Percentiles rank a stretch among this genome's conserved stretches.
These are phyloP conservation scores for Tuber umbilicatum DNA, from an alignment of 495 filamentous ascomycete genomes.

Conservation along the genomic window DNA sequence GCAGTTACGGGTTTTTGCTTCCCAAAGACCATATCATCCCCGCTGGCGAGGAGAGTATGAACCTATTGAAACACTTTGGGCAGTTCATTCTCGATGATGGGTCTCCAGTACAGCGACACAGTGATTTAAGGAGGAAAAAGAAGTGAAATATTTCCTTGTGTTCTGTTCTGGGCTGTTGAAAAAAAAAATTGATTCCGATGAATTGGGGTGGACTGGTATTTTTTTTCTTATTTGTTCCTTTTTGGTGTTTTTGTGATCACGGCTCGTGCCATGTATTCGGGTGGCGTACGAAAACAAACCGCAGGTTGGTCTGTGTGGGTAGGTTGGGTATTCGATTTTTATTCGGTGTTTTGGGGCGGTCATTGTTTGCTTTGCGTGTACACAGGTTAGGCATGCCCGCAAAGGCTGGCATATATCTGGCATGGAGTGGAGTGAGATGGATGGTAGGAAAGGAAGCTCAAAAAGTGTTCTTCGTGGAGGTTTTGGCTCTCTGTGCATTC, in stretches of 20 bases:
- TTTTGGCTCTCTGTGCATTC: background rate
- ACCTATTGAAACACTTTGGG: slow-evolving; percentile 73
- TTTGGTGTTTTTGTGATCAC: slow-evolving; percentile 14
- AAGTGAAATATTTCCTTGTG: slow-evolving; percentile 9
- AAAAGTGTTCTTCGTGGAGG: background rate
- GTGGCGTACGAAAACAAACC: background rate
- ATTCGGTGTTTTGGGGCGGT: background rate
- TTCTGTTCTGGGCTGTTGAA: background rate
- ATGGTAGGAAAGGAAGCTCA: background rate
- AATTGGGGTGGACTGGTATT: slow-evolving; percentile 1
- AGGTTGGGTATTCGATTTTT: background rate
- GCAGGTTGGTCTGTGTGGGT: background rate
- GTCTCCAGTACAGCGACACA: slow-evolving; percentile 26
- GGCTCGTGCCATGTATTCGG: slow-evolving; percentile 18
- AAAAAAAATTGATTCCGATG: background rate
- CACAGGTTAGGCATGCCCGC: background rate
- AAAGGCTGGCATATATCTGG: background rate
- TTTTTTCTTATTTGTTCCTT: slow-evolving; percentile 6
- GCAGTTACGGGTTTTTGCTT: slow-evolving; percentile 88
- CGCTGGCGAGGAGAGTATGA: slow-evolving; percentile 77
- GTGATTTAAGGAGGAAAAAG: slow-evolving; percentile 16
- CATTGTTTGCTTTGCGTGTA: background rate
- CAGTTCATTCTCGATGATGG: slow-evolving; percentile 56
- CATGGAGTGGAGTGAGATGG: background rate
- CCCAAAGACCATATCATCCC: slow-evolving; percentile 83